A percentile compares a stretch with the other conserved stretches of the same genome.
phyloP scores from a whole-genome alignment of 305 asterid species.

The Solanum chacoense region DNA sequence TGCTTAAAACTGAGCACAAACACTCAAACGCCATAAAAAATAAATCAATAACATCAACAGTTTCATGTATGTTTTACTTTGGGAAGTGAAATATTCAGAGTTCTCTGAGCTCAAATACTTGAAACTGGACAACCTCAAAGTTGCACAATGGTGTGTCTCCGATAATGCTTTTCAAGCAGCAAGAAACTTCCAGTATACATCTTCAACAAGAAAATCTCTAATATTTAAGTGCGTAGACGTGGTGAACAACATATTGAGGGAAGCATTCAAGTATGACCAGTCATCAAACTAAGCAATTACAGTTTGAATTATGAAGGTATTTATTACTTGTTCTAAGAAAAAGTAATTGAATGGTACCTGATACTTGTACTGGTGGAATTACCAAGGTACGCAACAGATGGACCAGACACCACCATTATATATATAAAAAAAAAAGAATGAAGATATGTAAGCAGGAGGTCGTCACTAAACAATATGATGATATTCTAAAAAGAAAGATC shows the following conservation, averaged over 20 bases:
- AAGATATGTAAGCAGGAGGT: not conserved
- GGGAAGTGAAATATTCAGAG: too few relatives aligned
- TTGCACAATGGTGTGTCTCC: too few relatives aligned
- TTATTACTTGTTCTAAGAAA: not conserved
- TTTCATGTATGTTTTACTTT: too few relatives aligned
- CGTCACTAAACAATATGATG: not conserved
- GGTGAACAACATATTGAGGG: not conserved
- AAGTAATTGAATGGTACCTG: not conserved
- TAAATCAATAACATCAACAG: too few relatives aligned
- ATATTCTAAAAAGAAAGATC: not conserved
- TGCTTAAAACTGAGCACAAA: too few relatives aligned
- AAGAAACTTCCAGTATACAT: not conserved
- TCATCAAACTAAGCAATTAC: not conserved
- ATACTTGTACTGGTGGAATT: not conserved
- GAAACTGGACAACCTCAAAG: too few relatives aligned
- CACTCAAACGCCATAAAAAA: too few relatives aligned
- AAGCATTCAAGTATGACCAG: not conserved
- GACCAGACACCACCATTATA: not conserved
- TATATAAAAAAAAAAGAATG: not conserved
- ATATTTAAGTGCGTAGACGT: too few relatives aligned
- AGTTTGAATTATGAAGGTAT: not conserved
- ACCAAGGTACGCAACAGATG: not conserved
- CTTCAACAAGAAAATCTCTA: not conserved
- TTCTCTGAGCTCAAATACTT: too few relatives aligned
- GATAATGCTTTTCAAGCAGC: not conserved